These are phyloP conservation scores for Silene noctiflora DNA, from an alignment of 179 eudicot genomes.

Conservation along the genomic window DNA sequence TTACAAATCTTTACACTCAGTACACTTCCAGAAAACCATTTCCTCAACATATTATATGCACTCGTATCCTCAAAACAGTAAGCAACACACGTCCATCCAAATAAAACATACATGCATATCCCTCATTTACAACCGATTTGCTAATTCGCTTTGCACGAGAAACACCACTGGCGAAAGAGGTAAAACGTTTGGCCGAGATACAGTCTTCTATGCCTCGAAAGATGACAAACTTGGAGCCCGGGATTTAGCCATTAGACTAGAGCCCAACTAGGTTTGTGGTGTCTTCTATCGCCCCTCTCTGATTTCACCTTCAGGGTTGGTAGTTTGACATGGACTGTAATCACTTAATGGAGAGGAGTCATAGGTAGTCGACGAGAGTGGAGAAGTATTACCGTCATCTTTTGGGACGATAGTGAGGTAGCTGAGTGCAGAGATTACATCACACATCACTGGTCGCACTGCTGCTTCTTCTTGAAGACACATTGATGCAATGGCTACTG, in stretches of 20 bases:
- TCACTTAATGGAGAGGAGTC: conserved; percentile 27
- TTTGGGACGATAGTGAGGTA: conserved; percentile 41
- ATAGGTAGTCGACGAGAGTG: conserved; percentile 15
- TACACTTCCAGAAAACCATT: neutral
- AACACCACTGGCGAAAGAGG: neutral
- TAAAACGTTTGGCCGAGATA: neutral
- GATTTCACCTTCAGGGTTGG: conserved; percentile 45
- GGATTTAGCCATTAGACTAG: too few species aligned
- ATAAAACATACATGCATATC: neutral
- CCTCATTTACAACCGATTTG: neutral
- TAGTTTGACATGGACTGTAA: conserved; percentile 10
- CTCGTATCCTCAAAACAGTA: conserved; percentile 12
- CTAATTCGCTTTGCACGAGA: conserved; percentile 7
- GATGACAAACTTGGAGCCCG: conserved; percentile 29
- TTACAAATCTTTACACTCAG: neutral
- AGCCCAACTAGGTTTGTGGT: too few species aligned
- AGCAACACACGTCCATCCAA: conserved; percentile 6
- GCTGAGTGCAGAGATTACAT: conserved; percentile 78
- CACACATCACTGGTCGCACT: conserved; percentile 69
- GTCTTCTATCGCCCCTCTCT: neutral
- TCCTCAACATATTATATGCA: conserved; percentile 19
- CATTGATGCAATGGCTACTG: conserved; percentile 84
- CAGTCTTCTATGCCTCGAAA: neutral
- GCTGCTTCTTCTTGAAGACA: conserved; percentile 73
- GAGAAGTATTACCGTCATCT: conserved; percentile 20